Evolutionary conservation across 345 rosid genomes (phyloP).

Genomic region (Salix brachista): DNA sequence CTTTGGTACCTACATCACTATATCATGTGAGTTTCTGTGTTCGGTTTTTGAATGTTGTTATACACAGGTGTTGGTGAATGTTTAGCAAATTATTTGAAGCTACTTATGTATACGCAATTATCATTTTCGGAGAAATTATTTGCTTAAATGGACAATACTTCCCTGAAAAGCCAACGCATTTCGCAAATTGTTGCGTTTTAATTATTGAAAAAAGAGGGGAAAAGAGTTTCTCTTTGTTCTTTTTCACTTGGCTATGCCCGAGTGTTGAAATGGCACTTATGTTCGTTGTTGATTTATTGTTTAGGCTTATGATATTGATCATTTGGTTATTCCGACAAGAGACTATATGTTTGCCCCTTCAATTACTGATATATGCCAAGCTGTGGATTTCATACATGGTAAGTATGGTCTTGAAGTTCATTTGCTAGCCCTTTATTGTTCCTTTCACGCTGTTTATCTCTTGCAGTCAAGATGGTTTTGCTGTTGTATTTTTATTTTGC

Average conservation of each 20-base stretch:
- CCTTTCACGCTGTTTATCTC: no score
- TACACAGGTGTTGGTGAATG: neutral
- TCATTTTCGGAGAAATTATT: neutral
- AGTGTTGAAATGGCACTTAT: neutral
- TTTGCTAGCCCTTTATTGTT: neutral
- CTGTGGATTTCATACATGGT: constrained; percentile 76
- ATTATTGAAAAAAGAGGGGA: neutral
- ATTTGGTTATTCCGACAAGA: constrained; percentile 82
- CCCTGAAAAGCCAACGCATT: neutral
- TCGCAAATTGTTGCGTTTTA: neutral
- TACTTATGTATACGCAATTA: neutral
- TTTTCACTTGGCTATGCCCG: neutral
- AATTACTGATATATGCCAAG: constrained; percentile 47
- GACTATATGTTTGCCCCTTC: constrained; percentile 90
- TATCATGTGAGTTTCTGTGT: constrained; percentile 45
- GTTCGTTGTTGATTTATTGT: constrained; percentile 2
- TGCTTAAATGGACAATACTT: neutral
- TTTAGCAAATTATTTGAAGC: neutral
- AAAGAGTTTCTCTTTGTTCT: neutral
- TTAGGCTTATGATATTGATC: constrained; percentile 78
- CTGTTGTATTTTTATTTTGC: neutral
- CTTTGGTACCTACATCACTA: constrained; percentile 69
- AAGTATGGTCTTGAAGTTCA: constrained; percentile 17
- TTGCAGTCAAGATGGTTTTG: neutral
- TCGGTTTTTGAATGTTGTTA: neutral